phyloP scores from a whole-genome alignment of 345 rosid genomes.

The Noccaea caerulescens region DNA sequence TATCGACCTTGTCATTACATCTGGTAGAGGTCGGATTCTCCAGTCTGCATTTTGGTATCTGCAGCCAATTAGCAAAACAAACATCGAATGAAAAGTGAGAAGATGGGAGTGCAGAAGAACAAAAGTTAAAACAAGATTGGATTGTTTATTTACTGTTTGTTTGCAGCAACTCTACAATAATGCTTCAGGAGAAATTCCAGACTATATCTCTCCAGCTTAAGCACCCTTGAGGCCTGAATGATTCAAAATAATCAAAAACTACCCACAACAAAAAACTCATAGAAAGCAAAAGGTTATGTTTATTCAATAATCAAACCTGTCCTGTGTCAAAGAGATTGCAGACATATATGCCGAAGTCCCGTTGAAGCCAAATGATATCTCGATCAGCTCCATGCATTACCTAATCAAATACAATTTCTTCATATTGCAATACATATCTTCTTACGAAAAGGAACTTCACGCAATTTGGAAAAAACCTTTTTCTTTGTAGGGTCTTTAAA shows the following conservation, averaged over 20 bases:
- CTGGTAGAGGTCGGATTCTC: conserved; percentile 93
- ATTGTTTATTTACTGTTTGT: conserved; percentile 67
- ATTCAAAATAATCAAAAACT: conserved; percentile 11
- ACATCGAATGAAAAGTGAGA: conserved; percentile 24
- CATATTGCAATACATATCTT: conserved; percentile 40
- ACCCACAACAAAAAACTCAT: background rate
- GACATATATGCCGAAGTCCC: conserved; percentile 93
- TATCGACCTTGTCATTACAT: conserved; percentile 74
- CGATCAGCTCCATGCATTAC: conserved; percentile 99
- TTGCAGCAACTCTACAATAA: conserved; percentile 80
- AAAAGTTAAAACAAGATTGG: conserved; percentile 30
- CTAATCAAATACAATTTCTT: conserved; percentile 52
- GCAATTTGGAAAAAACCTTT: no score
- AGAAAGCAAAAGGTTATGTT: background rate
- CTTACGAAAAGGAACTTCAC: no score
- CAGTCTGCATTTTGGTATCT: conserved; percentile 98
- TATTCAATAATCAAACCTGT: conserved; percentile 60
- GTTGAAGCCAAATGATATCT: conserved; percentile 93
- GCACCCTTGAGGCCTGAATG: conserved; percentile 79
- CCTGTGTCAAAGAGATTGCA: conserved; percentile 98
- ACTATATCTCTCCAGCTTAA: conserved; percentile 90
- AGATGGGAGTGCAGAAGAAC: conserved; percentile 9
- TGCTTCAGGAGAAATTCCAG: conserved; percentile 77
- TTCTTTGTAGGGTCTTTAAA: conserved; percentile 89
- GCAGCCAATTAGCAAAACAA: conserved; percentile 41